Percentiles rank a stretch among this genome's conserved stretches.
Conservation (phyloP, 345 rosid genomes). For the rapeseed (Brassica napus) region DNA sequence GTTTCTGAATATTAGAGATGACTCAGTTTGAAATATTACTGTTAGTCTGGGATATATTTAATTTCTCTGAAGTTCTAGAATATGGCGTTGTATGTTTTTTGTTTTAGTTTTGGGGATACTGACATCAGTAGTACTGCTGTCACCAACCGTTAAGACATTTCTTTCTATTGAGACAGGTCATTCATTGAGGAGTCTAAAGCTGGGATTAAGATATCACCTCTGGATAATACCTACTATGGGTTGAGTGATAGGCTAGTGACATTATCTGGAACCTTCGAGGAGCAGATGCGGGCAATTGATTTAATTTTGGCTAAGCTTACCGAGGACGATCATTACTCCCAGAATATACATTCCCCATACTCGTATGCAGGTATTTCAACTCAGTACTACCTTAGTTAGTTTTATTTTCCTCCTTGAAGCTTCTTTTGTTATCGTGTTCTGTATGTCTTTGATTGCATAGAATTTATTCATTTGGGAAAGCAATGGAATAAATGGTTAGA, state of each 20-base stretch:
- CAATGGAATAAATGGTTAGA: constrained; percentile 3
- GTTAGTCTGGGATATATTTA: neutral
- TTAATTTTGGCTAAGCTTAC: constrained; percentile 80
- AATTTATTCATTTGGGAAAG: constrained; percentile 7
- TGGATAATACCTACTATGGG: constrained; percentile 83
- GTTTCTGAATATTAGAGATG: constrained; percentile 1
- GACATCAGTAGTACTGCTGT: constrained; percentile 1
- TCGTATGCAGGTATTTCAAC: constrained; percentile 78
- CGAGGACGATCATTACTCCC: constrained; percentile 86
- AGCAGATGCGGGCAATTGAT: constrained; percentile 90
- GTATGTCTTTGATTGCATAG: constrained; percentile 25
- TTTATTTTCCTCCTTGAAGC: constrained; percentile 11
- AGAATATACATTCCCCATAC: constrained; percentile 77
- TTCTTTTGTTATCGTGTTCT: constrained; percentile 17
- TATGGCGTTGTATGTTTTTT: neutral
- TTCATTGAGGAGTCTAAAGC: constrained; percentile 97
- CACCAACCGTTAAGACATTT: neutral
- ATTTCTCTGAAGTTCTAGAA: neutral
- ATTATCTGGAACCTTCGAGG: constrained; percentile 77
- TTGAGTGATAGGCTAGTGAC: constrained; percentile 95
- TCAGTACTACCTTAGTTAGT: constrained; percentile 22
- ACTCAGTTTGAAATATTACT: neutral
- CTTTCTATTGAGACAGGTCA: constrained; percentile 56
- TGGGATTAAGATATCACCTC: constrained; percentile 90
- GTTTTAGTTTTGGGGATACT: neutral